Evolutionary conservation across 73 alveolate species (phyloP).

Genomic region (Paraurostyla sp.): DNA sequence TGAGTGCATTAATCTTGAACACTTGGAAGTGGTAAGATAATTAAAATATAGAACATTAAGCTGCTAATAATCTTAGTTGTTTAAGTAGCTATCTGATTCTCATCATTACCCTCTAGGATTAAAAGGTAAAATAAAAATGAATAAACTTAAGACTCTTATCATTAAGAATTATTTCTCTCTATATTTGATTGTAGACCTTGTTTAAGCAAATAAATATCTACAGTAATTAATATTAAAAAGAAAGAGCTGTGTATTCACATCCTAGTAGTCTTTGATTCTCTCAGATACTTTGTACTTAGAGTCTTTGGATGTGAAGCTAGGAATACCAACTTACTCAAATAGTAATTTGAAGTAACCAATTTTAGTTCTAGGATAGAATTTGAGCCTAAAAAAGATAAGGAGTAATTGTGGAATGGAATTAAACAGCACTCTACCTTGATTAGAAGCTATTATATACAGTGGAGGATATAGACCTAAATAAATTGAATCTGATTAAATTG

Average conservation of each 20-base stretch:
- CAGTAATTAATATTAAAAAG: background rate
- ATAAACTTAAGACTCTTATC: background rate
- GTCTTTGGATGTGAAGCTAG: background rate
- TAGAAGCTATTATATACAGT: background rate
- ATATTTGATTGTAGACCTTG: background rate
- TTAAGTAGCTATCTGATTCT: background rate
- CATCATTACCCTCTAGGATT: constrained; percentile 4
- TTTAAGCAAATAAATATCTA: background rate
- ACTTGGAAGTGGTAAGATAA: background rate
- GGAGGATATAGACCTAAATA: constrained; percentile 5
- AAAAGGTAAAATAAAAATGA: background rate
- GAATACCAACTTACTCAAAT: no score
- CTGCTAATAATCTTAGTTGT: background rate
- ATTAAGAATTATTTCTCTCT: background rate
- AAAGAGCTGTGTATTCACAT: background rate
- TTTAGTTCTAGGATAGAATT: constrained; percentile 6
- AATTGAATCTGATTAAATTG: background rate
- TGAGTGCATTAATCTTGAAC: background rate
- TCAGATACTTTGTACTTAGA: constrained; percentile 16
- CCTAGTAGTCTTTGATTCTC: background rate
- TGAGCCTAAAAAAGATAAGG: background rate
- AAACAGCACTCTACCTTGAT: background rate
- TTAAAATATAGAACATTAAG: background rate
- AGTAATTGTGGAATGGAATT: background rate
- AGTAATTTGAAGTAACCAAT: background rate